phyloP scores from a whole-genome alignment of 2,329 filamentous ascomycete genomes.

The Colletotrichum spinosum region DNA sequence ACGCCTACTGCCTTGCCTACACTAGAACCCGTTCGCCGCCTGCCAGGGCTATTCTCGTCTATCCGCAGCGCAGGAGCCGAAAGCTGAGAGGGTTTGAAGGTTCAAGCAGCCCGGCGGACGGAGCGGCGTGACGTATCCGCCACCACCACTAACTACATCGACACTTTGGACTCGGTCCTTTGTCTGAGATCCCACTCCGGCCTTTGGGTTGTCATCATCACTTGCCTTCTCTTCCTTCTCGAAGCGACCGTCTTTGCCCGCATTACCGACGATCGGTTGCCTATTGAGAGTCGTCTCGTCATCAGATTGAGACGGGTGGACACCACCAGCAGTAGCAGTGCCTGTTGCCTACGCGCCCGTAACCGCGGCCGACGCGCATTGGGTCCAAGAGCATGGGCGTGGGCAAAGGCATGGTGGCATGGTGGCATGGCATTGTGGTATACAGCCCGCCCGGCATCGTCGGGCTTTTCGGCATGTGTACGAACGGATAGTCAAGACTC shows the following conservation, averaged over 20 bases:
- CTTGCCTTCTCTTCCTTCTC: background rate
- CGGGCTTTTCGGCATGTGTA: background rate
- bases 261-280: background rate
- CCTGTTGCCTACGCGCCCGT: background rate
- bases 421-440: background rate
- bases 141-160: background rate
- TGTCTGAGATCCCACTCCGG: background rate
- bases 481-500: background rate
- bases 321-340: too few relatives aligned
- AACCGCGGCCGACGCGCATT: background rate
- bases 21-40: conserved; percentile 4
- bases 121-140: conserved; percentile 14
- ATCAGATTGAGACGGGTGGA: too few relatives aligned
- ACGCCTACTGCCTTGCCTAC: background rate
- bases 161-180: conserved; percentile 2
- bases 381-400: background rate
- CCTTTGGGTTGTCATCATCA: conserved; percentile 20
- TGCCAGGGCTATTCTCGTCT: background rate
- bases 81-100: conserved; percentile 8
- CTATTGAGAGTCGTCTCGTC: background rate
- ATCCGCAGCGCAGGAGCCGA: conserved; percentile 20
- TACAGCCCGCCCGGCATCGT: background rate
- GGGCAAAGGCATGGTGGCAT: too few relatives aligned
- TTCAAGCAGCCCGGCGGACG: conserved; percentile 7
- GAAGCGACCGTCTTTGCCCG: too few relatives aligned